Base-by-base conservation (phyloP, 345 rosid genomes). In the Syzygium oleosum region DNA sequence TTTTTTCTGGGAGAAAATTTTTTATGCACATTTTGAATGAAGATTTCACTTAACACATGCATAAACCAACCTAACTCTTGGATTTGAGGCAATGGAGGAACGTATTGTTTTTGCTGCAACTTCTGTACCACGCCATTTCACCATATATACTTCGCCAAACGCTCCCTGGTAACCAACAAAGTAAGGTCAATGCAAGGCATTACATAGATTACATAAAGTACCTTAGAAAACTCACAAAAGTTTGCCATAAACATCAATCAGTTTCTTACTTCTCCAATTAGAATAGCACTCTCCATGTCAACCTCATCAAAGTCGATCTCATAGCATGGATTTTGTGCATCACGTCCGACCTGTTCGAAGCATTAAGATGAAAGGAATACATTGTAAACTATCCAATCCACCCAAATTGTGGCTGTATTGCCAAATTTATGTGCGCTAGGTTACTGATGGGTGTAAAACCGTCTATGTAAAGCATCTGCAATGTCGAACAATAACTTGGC, bases 21-120 rank as follows among this genome's bases (percentile, higher is more conserved):
- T 31, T 68, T 8, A 17, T 8, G 79, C 23, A 31, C 79, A 68
- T 65, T 41, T 65, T 68, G 79, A 31, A 68, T 68, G 22, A 34
- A 65, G 8, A 65, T 61, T 21, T 73, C 58, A 55, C 87, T 21
- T 58, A 65, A 51, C 43, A 68, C 3, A 3, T 68, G 43, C 41
- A 5, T 68, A 84, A 85, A 91, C 93, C 91, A 89, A 94, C 96
- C 88, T 94, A 90, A 94, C 96, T 84, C 87, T 92, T 25, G 92
- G 92, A 90, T 92, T 93, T 89, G 95, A 92, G 58, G 96, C 95
- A 84, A 94, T 93, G 88, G 95, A 92, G 52, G 95, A 93, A 51
- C 93, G 93, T 31, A 93, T 94, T n/a, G 94, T 93, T 89, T 94
- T 94, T 86, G 95, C 95, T 10, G 95, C 95, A 84, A 94, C 91